Evolutionary conservation across 768 basidiomycete genomes (phyloP), one percentile per base, ranked within the genome.

Genomic region (Kwoniella sp.): DNA sequence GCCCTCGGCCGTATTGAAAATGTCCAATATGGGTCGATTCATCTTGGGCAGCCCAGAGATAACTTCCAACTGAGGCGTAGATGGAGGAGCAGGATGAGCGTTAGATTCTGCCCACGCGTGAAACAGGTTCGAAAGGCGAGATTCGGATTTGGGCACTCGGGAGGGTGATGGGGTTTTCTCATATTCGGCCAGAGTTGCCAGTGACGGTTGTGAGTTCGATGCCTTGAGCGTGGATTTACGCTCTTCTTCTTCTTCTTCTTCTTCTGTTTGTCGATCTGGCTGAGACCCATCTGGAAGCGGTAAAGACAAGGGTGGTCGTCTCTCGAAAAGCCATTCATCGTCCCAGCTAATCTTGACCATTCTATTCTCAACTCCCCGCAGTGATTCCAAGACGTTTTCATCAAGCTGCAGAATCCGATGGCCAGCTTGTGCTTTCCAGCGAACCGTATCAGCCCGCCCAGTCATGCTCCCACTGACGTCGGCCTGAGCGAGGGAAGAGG

Each of bases 311-410:
- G 37, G 22, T 17, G 41, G 45, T 26, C 26, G 23, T 26, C 55
- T 66, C 55, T 71, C 69, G 30, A 71, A 73, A 2, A 70, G 50
- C 72, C 72, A 73, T 3, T 65, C 56, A n/a, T 69, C 71, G 34
- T 73, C 71, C 47, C 69, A 47, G n/a, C 29, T 34, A 29, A 73
- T 58, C 0, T 59, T 26, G 23, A 65, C 52, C 25, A 8, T 26
- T 9, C 30, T 55, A 17, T 8, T n/a, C 54, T 37, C 58, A 8
- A 28, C 25, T 9, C 28, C 29, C n/a, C 20, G 13, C 23, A 62
- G 20, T 1, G 15, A 29, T 30, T 15, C n/a, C 1, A 51, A 0
- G 2, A 59, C 25, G 4, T 29, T 52, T 37, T 47, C 55, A 11
- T 57, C 38, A 5, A 50, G 8, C 25, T 52, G 13, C 26, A 55